Conservation (phyloP, 2,329 filamentous ascomycete species). For the Aspergillus sergii region DNA sequence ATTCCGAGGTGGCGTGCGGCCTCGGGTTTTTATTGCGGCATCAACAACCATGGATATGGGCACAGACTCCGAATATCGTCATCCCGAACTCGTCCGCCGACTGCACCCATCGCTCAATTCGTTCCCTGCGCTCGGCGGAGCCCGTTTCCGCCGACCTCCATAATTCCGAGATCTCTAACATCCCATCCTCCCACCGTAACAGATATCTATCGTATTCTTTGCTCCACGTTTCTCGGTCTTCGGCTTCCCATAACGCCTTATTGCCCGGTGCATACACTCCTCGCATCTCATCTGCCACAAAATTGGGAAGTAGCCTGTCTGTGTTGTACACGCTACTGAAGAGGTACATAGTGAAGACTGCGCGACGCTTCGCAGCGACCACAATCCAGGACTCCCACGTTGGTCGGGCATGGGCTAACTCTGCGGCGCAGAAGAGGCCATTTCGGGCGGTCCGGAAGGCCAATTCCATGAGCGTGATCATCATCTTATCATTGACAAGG, state of each 20-base stretch:
- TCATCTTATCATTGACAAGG: slow-evolving; percentile 44
- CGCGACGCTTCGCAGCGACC: slow-evolving; percentile 56
- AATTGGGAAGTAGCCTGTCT: slow-evolving; percentile 49
- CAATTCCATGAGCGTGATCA: slow-evolving; percentile 56
- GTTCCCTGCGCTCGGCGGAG: slow-evolving; percentile 33
- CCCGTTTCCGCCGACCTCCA: slow-evolving; percentile 47
- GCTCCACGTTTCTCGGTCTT: slow-evolving; percentile 45
- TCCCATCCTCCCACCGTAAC: slow-evolving; percentile 45
- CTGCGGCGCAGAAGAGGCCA: slow-evolving; percentile 51
- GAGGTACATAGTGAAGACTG: slow-evolving; percentile 56
- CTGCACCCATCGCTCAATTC: slow-evolving; percentile 55
- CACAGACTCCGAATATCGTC: slow-evolving; percentile 51
- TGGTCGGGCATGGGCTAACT: slow-evolving; percentile 44
- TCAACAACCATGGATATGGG: slow-evolving; percentile 33
- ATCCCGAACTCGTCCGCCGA: slow-evolving; percentile 57
- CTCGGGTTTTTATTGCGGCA: slow-evolving; percentile 8
- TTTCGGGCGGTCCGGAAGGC: slow-evolving; percentile 44
- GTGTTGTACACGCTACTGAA: slow-evolving; percentile 54
- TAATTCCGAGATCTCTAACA: slow-evolving; percentile 54
- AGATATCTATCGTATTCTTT: slow-evolving; percentile 47
- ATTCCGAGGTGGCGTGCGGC: neutral
- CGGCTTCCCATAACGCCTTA: slow-evolving; percentile 49
- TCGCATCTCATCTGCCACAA: slow-evolving; percentile 53
- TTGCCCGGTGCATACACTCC: slow-evolving; percentile 48
- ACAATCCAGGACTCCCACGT: slow-evolving; percentile 59